These are phyloP conservation scores for Candida corydali DNA, from an alignment of 805 yeast genomes.

Conservation along the genomic window DNA sequence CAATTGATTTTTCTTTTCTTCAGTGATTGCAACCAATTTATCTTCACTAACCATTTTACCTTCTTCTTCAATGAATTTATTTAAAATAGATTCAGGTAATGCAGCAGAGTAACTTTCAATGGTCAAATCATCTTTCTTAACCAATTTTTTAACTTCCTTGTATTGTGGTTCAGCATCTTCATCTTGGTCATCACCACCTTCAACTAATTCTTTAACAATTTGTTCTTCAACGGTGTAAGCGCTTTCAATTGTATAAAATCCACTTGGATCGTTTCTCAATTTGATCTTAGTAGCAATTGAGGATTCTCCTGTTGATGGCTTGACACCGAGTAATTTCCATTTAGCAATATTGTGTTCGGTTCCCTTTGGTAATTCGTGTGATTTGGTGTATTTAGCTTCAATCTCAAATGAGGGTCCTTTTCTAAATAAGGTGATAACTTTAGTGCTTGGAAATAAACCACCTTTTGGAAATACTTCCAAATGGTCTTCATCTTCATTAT, in stretches of 20 bases:
- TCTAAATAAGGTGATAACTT: conserved; percentile 91
- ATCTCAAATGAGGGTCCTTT: conserved; percentile 74
- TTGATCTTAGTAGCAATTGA: conserved; percentile 84
- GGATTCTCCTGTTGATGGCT: conserved; percentile 69
- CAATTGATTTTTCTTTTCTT: conserved; percentile 95
- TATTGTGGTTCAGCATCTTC: conserved; percentile 79
- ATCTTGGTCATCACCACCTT: conserved; percentile 50
- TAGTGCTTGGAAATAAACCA: conserved; percentile 89
- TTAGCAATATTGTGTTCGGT: conserved; percentile 64
- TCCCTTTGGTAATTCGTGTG: conserved; percentile 67
- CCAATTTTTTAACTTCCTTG: conserved; percentile 87
- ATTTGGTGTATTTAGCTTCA: conserved; percentile 80
- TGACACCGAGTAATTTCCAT: conserved; percentile 86
- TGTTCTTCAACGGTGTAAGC: conserved; percentile 95
- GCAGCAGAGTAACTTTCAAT: conserved; percentile 61
- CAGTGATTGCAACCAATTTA: conserved; percentile 96
- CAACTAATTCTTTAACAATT: conserved; percentile 82
- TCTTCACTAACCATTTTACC: conserved; percentile 81
- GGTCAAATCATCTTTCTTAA: conserved; percentile 78
- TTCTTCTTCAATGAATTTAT: conserved; percentile 75
- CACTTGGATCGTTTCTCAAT: conserved; percentile 96
- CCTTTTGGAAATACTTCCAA: conserved; percentile 97
- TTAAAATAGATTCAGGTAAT: conserved; percentile 52
- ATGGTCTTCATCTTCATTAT: conserved; percentile 87
- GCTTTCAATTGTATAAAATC: conserved; percentile 87